A percentile compares a stretch with the other conserved stretches of the same genome.
phyloP scores from a whole-genome alignment of 2,329 filamentous ascomycete genomes.

The Fulvia fulva region DNA sequence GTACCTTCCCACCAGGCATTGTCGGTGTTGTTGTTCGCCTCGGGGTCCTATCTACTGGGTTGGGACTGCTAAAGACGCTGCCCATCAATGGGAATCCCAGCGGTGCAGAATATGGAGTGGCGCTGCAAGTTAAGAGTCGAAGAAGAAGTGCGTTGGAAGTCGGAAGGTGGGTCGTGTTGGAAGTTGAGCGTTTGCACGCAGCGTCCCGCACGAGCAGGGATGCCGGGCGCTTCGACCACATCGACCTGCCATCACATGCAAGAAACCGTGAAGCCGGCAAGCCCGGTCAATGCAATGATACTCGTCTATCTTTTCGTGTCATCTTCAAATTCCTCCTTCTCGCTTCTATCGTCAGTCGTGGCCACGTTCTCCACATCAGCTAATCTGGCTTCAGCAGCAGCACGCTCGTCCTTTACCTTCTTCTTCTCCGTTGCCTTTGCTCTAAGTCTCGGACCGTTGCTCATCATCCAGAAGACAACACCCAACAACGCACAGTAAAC shows the following conservation, averaged over 20 bases:
- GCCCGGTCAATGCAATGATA: not conserved
- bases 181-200: not conserved
- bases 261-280: not conserved
- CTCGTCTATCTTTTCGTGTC: not conserved
- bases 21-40: not conserved
- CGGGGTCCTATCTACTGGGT: not conserved
- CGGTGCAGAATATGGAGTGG: no score
- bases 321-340: not conserved
- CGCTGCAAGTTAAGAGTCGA: not conserved
- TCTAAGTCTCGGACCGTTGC: conserved; percentile 21
- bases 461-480: conserved; percentile 25
- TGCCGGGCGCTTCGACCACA: not conserved
- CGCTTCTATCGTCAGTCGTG: not conserved
- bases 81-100: no score
- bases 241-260: not conserved
- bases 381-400: not conserved
- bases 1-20: not conserved
- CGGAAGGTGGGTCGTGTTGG: no score
- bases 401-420: conserved; percentile 6
- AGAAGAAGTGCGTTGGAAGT: not conserved
- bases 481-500: conserved; percentile 21
- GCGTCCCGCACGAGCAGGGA: not conserved
- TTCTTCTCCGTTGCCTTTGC: conserved; percentile 19
- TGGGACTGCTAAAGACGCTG: no score
- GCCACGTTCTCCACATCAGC: not conserved